Conservation (phyloP, 1,139 yeast genomes). For the Blastobotrys ciferrii region DNA sequence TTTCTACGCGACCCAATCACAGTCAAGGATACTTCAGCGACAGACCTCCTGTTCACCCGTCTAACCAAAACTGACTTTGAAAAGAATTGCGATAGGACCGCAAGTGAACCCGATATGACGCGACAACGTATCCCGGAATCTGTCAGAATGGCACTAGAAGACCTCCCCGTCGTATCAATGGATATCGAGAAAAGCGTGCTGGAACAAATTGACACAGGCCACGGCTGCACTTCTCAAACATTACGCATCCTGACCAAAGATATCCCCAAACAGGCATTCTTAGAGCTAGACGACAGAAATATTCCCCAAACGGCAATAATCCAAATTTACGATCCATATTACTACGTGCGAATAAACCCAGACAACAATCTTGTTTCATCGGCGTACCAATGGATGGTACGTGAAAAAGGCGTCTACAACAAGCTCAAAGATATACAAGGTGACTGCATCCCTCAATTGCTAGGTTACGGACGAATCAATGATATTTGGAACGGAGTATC, state of each 20-base stretch:
- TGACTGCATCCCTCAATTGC: constrained; percentile 1
- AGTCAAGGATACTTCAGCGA: neutral
- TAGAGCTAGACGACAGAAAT: neutral
- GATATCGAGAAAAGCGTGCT: constrained; percentile 3
- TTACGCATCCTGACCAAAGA: neutral
- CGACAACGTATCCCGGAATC: neutral
- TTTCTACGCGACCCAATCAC: neutral
- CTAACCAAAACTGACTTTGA: constrained; percentile 1
- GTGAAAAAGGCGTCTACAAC: constrained; percentile 10
- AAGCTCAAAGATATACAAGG: constrained; percentile 10
- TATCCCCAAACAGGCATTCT: neutral
- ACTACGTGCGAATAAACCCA: constrained; percentile 11
- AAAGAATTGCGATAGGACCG: neutral
- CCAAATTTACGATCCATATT: constrained; percentile 13
- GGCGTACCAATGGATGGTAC: constrained; percentile 9
- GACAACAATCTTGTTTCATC: constrained; percentile 5
- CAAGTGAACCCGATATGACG: neutral
- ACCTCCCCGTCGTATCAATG: neutral
- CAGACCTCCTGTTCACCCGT: neutral
- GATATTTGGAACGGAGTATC: constrained; percentile 8
- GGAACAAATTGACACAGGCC: constrained; percentile 7
- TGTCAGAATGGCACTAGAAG: neutral
- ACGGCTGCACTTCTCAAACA: constrained; percentile 6
- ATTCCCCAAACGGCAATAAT: neutral
- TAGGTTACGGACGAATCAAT: constrained; percentile 1